Evolutionary conservation across 352 stramenopile genomes (phyloP).

Genomic region (Globisporangium recalcitrans): DNA sequence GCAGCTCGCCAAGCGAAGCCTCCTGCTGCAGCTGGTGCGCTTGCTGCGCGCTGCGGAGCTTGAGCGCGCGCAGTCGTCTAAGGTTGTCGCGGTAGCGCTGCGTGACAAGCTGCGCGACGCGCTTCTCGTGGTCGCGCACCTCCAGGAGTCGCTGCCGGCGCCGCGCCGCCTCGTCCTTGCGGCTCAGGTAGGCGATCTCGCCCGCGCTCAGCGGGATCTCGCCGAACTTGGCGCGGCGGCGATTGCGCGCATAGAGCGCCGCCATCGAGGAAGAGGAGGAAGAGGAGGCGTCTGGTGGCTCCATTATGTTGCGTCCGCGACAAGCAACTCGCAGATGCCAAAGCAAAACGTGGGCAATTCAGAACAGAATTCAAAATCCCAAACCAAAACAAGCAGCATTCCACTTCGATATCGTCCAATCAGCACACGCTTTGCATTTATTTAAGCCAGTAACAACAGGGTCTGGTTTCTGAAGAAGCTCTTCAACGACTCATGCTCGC

Average conservation of each 20-base stretch:
- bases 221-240: slow-evolving; percentile 23
- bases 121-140: slow-evolving; percentile 56
- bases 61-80: slow-evolving; percentile 34
- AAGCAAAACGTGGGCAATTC: slow-evolving; percentile 8
- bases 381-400: not conserved
- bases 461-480: not conserved
- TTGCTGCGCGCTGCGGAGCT: slow-evolving; percentile 24
- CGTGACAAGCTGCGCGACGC: slow-evolving; percentile 60
- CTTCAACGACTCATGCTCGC: too few relatives aligned
- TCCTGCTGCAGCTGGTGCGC: slow-evolving; percentile 30
- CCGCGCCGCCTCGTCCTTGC: slow-evolving; percentile 47
- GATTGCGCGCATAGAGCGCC: slow-evolving; percentile 18
- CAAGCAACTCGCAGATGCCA: not conserved
- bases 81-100: slow-evolving; percentile 68
- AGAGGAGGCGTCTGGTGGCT: not conserved
- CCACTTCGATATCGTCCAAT: not conserved
- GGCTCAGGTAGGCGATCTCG: slow-evolving; percentile 53
- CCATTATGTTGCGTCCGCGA: not conserved
- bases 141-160: slow-evolving; percentile 47
- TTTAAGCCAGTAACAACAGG: not conserved
- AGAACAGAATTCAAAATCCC: slow-evolving; percentile 11
- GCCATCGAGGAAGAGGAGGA: slow-evolving; percentile 13
- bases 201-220: slow-evolving; percentile 58
- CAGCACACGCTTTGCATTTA: not conserved
- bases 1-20: slow-evolving; percentile 38